A percentile compares a stretch with the other conserved stretches of the same genome.
Conservation (phyloP, 1,139 yeast genomes). For the Zygosaccharomyces pseudobailii region DNA sequence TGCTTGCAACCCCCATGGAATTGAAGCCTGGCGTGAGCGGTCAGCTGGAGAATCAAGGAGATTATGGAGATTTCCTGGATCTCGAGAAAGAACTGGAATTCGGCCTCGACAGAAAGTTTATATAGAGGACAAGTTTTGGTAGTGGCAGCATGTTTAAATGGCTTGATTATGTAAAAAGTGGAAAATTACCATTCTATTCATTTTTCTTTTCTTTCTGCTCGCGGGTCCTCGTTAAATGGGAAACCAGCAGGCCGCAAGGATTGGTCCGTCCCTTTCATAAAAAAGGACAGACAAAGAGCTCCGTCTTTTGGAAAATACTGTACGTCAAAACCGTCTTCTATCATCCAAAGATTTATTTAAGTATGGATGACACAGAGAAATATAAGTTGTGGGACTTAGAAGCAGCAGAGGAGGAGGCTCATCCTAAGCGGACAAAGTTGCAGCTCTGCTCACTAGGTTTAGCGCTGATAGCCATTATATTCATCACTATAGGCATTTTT, state of each 20-base stretch:
- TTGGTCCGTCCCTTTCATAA: background rate
- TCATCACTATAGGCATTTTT: background rate
- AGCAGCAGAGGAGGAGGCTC: conserved; percentile 4
- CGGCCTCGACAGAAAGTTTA: conserved; percentile 14
- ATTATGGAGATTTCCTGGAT: conserved; percentile 37
- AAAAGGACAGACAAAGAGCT: background rate
- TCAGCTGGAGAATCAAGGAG: conserved; percentile 16
- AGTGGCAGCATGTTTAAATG: background rate
- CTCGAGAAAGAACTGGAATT: conserved; percentile 43
- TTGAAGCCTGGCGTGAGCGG: conserved; percentile 12
- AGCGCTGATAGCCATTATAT: background rate
- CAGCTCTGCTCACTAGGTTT: background rate
- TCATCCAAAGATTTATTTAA: background rate
- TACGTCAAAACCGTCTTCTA: too few species aligned
- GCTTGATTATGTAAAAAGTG: background rate
- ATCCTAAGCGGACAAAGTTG: background rate
- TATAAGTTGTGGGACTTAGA: background rate
- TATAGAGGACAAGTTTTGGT: conserved; percentile 1
- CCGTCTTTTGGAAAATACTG: too few species aligned
- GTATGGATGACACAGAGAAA: background rate
- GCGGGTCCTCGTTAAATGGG: background rate
- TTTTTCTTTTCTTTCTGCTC: background rate
- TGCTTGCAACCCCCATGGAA: conserved; percentile 24
- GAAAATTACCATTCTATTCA: background rate
- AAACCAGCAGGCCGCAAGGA: conserved; percentile 5